Percentiles rank a stretch among this genome's conserved stretches.
These are phyloP conservation scores for Plantago ovata DNA, from an alignment of 257 asterid species.

Conservation along the genomic window DNA sequence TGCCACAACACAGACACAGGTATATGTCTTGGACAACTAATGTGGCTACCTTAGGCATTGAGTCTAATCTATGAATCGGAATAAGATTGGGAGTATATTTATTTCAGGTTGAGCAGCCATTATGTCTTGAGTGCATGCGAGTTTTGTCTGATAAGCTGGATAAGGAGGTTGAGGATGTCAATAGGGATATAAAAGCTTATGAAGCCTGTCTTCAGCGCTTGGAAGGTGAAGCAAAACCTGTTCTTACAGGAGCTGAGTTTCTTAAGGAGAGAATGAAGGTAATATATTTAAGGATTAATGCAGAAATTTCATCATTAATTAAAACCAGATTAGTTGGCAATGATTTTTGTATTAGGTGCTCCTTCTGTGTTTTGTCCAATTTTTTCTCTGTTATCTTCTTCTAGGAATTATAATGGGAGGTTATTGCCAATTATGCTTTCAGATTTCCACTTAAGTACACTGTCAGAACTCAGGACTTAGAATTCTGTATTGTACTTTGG, in stretches of 20 bases:
- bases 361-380: not conserved
- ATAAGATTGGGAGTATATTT: not conserved
- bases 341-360: too few species aligned
- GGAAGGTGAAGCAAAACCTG: slow-evolving; percentile 85
- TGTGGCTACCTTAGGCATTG: slow-evolving; percentile 2
- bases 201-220: slow-evolving; percentile 86
- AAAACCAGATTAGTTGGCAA: too few species aligned
- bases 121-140: slow-evolving; percentile 97
- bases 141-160: slow-evolving; percentile 92
- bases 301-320: not conserved
- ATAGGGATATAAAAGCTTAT: slow-evolving; percentile 74
- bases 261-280: slow-evolving; percentile 94
- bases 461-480: not conserved
- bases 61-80: not conserved
- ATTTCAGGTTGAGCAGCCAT: slow-evolving; percentile 88
- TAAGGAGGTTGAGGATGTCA: slow-evolving; percentile 94
- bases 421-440: slow-evolving; percentile 6
- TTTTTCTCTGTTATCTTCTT: not conserved
- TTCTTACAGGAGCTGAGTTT: slow-evolving; percentile 84
- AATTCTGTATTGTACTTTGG: too few species aligned
- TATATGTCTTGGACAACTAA: slow-evolving; percentile 14
- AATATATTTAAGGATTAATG: slow-evolving; percentile 21
- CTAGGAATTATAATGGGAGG: not conserved
- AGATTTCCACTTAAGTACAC: slow-evolving; percentile 1
- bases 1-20: slow-evolving; percentile 86